Evolutionary conservation across 208 protist species (phyloP).

Genomic region (Trypanosoma melophagium): DNA sequence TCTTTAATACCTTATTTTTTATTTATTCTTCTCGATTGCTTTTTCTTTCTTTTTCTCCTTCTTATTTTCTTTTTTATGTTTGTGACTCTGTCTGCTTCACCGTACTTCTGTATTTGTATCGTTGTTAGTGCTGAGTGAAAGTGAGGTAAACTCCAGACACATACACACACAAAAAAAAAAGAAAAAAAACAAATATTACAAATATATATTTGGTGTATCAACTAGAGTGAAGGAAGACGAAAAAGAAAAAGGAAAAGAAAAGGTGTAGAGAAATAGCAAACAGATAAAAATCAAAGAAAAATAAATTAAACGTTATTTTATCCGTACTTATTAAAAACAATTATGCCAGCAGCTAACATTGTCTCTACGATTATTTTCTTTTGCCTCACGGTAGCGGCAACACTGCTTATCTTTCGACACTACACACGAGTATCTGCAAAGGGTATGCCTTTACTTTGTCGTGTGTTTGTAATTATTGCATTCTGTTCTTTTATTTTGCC

Average conservation of each 20-base stretch:
- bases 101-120: conserved; percentile 2
- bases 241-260: neutral
- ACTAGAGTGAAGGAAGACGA: neutral
- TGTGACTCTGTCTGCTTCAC: conserved; percentile 12
- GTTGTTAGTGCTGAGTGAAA: conserved; percentile 11
- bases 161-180: neutral
- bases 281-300: too few species aligned
- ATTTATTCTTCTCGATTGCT: conserved; percentile 12
- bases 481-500: conserved; percentile 79
- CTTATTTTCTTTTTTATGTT: conserved; percentile 4
- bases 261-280: neutral
- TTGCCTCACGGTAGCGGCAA: conserved; percentile 47
- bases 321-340: neutral
- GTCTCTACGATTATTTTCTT: conserved; percentile 71
- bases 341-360: conserved; percentile 55
- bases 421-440: conserved; percentile 77
- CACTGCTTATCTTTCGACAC: conserved; percentile 66
- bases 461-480: conserved; percentile 73
- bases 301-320: neutral
- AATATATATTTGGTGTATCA: conserved; percentile 4
- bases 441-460: conserved; percentile 60
- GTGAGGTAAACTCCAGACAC: conserved; percentile 4
- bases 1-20: conserved; percentile 3
- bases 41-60: conserved; percentile 4
- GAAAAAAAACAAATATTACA: conserved; percentile 8